Percentiles rank a stretch among this genome's conserved stretches.
Conservation (phyloP, 805 yeast genomes). For the Barnettozyma sp. region DNA sequence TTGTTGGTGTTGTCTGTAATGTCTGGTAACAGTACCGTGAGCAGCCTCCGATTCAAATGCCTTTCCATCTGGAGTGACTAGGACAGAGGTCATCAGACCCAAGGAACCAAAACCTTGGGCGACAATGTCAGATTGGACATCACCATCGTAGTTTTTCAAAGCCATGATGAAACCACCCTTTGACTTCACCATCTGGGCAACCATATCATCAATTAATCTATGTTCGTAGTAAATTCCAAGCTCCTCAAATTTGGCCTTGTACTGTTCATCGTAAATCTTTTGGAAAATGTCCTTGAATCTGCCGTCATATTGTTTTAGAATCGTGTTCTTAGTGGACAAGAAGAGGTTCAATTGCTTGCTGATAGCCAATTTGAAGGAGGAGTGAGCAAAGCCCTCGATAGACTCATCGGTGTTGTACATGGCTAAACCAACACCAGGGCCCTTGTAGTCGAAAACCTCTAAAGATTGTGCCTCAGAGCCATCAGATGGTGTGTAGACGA, state of each 20-base stretch:
- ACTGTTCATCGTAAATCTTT: slow-evolving; percentile 62
- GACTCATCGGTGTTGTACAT: slow-evolving; percentile 97
- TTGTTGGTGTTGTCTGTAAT: slow-evolving; percentile 90
- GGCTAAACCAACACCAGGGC: slow-evolving; percentile 71
- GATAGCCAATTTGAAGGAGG: slow-evolving; percentile 85
- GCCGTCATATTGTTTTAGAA: slow-evolving; percentile 90
- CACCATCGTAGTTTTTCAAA: slow-evolving; percentile 97
- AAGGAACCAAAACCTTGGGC: slow-evolving; percentile 98
- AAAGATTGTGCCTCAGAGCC: slow-evolving; percentile 44
- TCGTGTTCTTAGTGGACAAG: slow-evolving; percentile 91
- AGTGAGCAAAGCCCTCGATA: slow-evolving; percentile 83
- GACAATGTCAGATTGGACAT: slow-evolving; percentile 92
- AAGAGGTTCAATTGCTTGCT: slow-evolving; percentile 72
- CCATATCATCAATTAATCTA: slow-evolving; percentile 96
- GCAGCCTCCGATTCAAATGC: slow-evolving; percentile 97
- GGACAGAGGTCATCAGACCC: slow-evolving; percentile 96
- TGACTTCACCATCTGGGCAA: slow-evolving; percentile 96
- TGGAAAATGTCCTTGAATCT: slow-evolving; percentile 92
- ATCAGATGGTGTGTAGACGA: slow-evolving; percentile 65
- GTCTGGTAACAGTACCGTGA: slow-evolving; percentile 98
- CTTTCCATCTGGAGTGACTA: slow-evolving; percentile 94
- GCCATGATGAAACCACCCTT: slow-evolving; percentile 94
- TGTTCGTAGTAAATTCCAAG: slow-evolving; percentile 94
- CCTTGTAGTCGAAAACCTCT: slow-evolving; percentile 59
- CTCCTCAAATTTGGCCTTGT: slow-evolving; percentile 64